Base-by-base conservation (phyloP, 225 moss, liverwort and hornwort genomes). In the Physcomitrium patens region DNA sequence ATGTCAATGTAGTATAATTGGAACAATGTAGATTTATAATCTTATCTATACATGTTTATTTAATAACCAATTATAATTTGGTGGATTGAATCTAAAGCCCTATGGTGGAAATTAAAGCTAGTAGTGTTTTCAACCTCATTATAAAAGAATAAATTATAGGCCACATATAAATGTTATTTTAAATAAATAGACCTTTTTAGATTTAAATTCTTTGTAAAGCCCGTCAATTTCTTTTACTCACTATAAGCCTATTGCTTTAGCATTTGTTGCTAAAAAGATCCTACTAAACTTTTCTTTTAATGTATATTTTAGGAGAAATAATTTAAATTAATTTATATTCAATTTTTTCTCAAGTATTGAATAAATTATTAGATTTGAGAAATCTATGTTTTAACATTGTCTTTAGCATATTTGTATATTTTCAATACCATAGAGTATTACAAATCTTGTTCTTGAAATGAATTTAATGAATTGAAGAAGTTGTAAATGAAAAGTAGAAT, bases 51-150 rank as follows among this genome's bases (percentile, higher is more conserved):
- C 62, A 58, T n/a, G 57, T 56, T 50, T 10, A 27, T 28, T 50
- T 55, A 41, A 26, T 43, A 81, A 70, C 54, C 47, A 60, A 48
- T 54, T 46, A 70, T 61, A 52, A 65, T 61, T 70, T 46, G 69
- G 13, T 63, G 43, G 49, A 23, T 24, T 31, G 0, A 23, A 50
- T 18, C 37, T 65, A 43, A 27, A 31, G 68, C 68, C 10, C 60
- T 80, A 44, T 51, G 60, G 27, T 65, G 51, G 14, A 51, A 50
- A 27, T 44, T 76, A 12, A 11, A 65, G 26, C 5, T 14, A 28
- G 27, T 61, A 27, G 28, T 37, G 9, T 37, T 61, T 0, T 55
- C n/a, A 58, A 50, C 53, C 46, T 24, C 43, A 17, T 4, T 0
- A 18, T 24, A 12, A 22, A n/a, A 37, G 72, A 61, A 8, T 45